Conservation (phyloP, 495 filamentous ascomycete species). For the Viridothelium virens region DNA sequence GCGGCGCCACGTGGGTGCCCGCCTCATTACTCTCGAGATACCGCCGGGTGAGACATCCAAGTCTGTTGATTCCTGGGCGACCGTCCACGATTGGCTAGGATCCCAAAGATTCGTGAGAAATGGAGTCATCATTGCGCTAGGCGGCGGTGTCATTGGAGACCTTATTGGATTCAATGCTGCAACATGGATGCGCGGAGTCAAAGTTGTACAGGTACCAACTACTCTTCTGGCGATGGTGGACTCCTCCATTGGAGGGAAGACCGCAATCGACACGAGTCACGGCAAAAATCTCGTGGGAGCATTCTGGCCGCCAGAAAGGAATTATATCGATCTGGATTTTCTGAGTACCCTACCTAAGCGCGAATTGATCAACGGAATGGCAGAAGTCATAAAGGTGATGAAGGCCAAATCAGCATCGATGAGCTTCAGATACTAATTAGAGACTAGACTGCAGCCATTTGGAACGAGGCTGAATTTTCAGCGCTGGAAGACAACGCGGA, state of each 20-base stretch:
- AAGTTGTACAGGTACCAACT: slow-evolving; percentile 93
- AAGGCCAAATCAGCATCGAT: background rate
- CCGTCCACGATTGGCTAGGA: slow-evolving; percentile 97
- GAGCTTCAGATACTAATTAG: slow-evolving; percentile 8
- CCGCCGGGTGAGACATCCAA: slow-evolving; percentile 91
- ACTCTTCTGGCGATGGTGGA: slow-evolving; percentile 96
- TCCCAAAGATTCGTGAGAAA: slow-evolving; percentile 85
- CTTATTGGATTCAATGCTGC: slow-evolving; percentile 95
- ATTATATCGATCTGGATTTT: slow-evolving; percentile 91
- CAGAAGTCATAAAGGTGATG: slow-evolving; percentile 78
- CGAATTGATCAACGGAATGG: slow-evolving; percentile 98
- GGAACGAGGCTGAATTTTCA: slow-evolving; percentile 80
- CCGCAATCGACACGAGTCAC: slow-evolving; percentile 91
- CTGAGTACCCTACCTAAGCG: slow-evolving; percentile 82
- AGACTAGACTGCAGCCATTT: slow-evolving; percentile 79
- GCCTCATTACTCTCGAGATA: slow-evolving; percentile 78
- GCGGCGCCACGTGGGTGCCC: slow-evolving; percentile 36
- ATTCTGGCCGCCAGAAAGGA: slow-evolving; percentile 90
- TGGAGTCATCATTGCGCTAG: slow-evolving; percentile 87
- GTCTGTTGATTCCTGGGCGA: slow-evolving; percentile 81
- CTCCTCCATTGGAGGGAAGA: slow-evolving; percentile 96
- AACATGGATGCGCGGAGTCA: slow-evolving; percentile 96
- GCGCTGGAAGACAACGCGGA: slow-evolving; percentile 74
- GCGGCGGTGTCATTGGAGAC: slow-evolving; percentile 97
- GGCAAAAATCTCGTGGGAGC: slow-evolving; percentile 95